A percentile compares a stretch with the other conserved stretches of the same genome.
phyloP scores from a whole-genome alignment of 1,284 basidiomycete genomes.

The Grifola frondosa region DNA sequence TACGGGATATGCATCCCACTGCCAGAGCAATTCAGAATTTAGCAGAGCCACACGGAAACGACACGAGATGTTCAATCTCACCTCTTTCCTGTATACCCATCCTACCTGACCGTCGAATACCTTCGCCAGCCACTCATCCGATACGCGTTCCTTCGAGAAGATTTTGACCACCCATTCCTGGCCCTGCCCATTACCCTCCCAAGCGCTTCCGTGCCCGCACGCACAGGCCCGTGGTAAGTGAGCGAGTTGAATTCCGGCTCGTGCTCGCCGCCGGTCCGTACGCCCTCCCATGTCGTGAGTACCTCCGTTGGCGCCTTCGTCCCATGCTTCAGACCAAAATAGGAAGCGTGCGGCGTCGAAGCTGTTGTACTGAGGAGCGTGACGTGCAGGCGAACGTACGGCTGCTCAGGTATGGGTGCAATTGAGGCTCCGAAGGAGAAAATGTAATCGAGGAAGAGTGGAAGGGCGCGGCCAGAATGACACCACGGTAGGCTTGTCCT shows the following conservation, averaged over 20 bases:
- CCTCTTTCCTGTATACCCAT: constrained; percentile 85
- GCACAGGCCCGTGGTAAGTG: constrained; percentile 74
- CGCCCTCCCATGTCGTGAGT: constrained; percentile 70
- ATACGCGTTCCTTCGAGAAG: constrained; percentile 70
- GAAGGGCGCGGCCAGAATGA: constrained; percentile 79
- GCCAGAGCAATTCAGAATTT: constrained; percentile 2
- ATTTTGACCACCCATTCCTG: constrained; percentile 76
- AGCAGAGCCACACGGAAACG: neutral
- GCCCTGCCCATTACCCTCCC: constrained; percentile 17
- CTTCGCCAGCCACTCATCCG: constrained; percentile 66
- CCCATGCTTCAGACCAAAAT: constrained; percentile 62
- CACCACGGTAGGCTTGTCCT: constrained; percentile 52
- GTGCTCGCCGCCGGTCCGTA: constrained; percentile 42
- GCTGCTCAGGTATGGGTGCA: constrained; percentile 55
- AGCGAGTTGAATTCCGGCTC: constrained; percentile 87
- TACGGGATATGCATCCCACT: constrained; percentile 81
- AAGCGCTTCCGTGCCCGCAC: constrained; percentile 27
- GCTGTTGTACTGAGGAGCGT: constrained; percentile 84
- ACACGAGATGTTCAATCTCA: constrained; percentile 37
- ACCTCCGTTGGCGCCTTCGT: constrained; percentile 62
- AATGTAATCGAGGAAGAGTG: constrained; percentile 58
- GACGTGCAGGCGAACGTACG: constrained; percentile 86
- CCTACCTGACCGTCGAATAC: constrained; percentile 69
- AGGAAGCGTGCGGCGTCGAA: constrained; percentile 58
- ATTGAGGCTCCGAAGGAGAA: constrained; percentile 47